Conservation (phyloP, 257 asterid species). For the Solanum pimpinellifolium region DNA sequence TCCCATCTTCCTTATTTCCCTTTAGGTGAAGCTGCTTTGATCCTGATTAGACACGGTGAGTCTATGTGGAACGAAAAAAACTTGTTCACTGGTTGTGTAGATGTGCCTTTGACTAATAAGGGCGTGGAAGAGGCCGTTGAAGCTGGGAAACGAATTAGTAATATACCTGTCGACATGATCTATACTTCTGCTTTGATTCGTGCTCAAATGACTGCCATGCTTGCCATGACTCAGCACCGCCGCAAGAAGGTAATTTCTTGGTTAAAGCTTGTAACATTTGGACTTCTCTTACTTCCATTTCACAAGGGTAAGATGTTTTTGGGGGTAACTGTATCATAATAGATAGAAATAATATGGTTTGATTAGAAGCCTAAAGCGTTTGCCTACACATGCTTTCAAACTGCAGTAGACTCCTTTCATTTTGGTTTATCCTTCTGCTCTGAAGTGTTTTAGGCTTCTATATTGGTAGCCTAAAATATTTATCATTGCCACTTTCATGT, state of each 20-base stretch:
- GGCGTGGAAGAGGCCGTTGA: slow-evolving; percentile 95
- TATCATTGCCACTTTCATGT: background rate
- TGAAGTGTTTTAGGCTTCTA: background rate
- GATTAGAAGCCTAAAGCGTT: background rate
- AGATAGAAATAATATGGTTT: background rate
- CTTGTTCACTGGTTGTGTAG: slow-evolving; percentile 97
- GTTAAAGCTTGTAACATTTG: background rate
- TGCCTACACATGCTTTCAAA: background rate
- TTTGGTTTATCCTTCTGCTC: background rate
- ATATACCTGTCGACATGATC: slow-evolving; percentile 84
- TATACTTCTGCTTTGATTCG: slow-evolving; percentile 87
- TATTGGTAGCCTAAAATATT: background rate
- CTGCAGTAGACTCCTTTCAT: background rate
- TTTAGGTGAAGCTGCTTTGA: slow-evolving; percentile 83
- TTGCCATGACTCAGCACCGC: slow-evolving; percentile 97
- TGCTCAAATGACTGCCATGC: slow-evolving; percentile 99
- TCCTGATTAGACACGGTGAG: slow-evolving; percentile 93
- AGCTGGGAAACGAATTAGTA: slow-evolving; percentile 95
- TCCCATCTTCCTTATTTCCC: background rate
- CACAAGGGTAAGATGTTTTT: background rate
- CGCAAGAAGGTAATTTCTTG: slow-evolving; percentile 63
- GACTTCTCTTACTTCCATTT: background rate
- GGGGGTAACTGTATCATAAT: background rate
- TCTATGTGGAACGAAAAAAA: slow-evolving; percentile 99
- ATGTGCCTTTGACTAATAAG: slow-evolving; percentile 83